Conservation (phyloP, 2,329 filamentous ascomycete genomes). For the Aspergillus pseudoglaucus region DNA sequence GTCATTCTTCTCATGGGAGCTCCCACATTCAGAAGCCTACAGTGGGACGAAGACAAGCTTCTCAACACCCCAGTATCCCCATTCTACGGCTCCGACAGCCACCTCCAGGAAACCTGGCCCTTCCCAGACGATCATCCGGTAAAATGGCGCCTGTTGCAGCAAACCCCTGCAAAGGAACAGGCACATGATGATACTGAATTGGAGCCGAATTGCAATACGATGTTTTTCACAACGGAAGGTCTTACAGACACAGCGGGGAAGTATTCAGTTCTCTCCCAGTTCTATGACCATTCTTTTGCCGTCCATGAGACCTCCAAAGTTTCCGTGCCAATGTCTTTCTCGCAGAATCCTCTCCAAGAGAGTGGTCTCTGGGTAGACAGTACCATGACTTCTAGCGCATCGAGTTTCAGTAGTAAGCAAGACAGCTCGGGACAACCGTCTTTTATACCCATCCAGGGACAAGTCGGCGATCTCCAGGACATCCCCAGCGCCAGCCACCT, state of each 20-base stretch:
- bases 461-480: slow-evolving; percentile 59
- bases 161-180: slow-evolving; percentile 6
- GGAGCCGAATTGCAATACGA: slow-evolving; percentile 8
- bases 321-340: slow-evolving; percentile 14
- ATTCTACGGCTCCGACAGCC: slow-evolving; percentile 15
- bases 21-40: slow-evolving; percentile 48
- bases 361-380: slow-evolving; percentile 17
- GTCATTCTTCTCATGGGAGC: slow-evolving; percentile 54
- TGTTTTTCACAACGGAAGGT: slow-evolving; percentile 27
- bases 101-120: slow-evolving; percentile 3
- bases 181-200: slow-evolving; percentile 1
- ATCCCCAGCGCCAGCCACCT: slow-evolving; percentile 65
- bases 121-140: slow-evolving; percentile 9
- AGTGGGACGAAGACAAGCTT: slow-evolving; percentile 50
- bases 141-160: slow-evolving; percentile 26
- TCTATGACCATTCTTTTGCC: slow-evolving; percentile 72
- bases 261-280: slow-evolving; percentile 50
- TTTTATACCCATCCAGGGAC: slow-evolving; percentile 33
- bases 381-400: slow-evolving; percentile 12
- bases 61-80: slow-evolving; percentile 41
- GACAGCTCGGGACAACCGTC: slow-evolving; percentile 3
- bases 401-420: slow-evolving; percentile 7
- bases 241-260: slow-evolving; percentile 14
- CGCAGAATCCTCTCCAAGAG: slow-evolving; percentile 16
- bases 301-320: slow-evolving; percentile 53